Conservation (phyloP, 2,329 filamentous ascomycete genomes). For the Tolypocladium tundrense region DNA sequence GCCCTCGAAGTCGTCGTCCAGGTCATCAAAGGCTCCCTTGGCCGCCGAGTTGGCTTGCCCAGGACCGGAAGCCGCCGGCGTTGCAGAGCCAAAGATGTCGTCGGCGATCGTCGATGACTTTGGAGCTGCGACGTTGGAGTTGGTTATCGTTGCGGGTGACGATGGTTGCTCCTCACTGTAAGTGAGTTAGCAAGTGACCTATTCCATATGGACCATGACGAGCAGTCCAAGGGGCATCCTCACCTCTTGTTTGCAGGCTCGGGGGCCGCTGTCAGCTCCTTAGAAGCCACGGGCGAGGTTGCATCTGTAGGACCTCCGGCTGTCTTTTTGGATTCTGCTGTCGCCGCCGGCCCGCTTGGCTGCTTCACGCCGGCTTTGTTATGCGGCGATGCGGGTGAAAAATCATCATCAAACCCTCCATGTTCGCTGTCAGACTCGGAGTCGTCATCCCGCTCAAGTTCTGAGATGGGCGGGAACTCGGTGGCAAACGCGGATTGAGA, state of each 20-base stretch:
- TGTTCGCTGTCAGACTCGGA: conserved; percentile 69
- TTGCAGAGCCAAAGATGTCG: conserved; percentile 31
- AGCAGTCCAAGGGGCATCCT: not conserved
- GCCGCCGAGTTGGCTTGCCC: conserved; percentile 15
- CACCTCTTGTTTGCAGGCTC: conserved; percentile 16
- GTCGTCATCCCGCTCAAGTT: conserved; percentile 72
- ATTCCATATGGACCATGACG: not conserved
- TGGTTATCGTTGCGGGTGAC: conserved; percentile 20
- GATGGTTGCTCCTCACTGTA: conserved; percentile 18
- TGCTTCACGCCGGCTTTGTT: conserved; percentile 18
- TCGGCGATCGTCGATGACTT: conserved; percentile 24
- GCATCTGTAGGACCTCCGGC: not conserved
- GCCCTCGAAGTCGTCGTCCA: conserved; percentile 73
- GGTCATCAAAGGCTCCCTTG: conserved; percentile 58
- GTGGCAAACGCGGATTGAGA: conserved; percentile 47
- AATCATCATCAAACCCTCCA: conserved; percentile 89
- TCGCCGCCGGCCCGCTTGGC: not conserved
- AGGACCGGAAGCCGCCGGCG: conserved; percentile 12
- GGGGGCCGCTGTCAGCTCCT: conserved; percentile 6
- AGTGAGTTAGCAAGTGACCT: conserved; percentile 4
- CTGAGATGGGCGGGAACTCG: conserved; percentile 92
- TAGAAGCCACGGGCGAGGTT: not conserved
- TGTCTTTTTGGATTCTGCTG: conserved; percentile 7
- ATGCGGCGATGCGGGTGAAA: conserved; percentile 53
- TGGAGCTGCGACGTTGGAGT: conserved; percentile 8